These are phyloP conservation scores for Ophiostoma montium DNA, from an alignment of 2,329 filamentous ascomycete species.

Conservation along the genomic window DNA sequence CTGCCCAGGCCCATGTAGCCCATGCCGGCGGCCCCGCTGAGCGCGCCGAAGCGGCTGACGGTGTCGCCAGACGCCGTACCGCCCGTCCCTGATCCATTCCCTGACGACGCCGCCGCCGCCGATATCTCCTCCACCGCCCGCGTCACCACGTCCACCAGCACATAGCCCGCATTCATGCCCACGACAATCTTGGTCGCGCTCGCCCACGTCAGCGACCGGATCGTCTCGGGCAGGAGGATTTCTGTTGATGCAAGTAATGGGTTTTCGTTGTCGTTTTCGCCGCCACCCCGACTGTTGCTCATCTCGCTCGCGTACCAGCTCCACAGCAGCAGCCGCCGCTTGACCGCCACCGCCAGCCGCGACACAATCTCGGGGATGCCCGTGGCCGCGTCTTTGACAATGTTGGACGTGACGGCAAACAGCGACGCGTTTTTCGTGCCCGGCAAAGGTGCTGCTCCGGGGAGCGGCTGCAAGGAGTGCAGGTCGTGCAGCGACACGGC, in stretches of 20 bases:
- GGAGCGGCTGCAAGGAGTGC: slow-evolving; percentile 63
- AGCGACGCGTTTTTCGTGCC: slow-evolving; percentile 78
- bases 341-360: slow-evolving; percentile 79
- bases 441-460: slow-evolving; percentile 49
- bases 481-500: slow-evolving; percentile 83
- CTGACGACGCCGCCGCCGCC: slow-evolving; percentile 37
- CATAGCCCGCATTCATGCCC: slow-evolving; percentile 83
- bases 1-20: slow-evolving; percentile 91
- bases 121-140: slow-evolving; percentile 63
- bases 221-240: slow-evolving; percentile 64
- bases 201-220: slow-evolving; percentile 85
- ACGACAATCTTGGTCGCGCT: slow-evolving; percentile 75
- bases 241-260: slow-evolving; percentile 56
- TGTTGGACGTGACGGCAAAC: slow-evolving; percentile 91
- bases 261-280: neutral
- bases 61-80: neutral
- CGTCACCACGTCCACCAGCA: slow-evolving; percentile 72
- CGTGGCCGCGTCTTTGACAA: slow-evolving; percentile 75
- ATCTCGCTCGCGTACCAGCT: slow-evolving; percentile 94
- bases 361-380: slow-evolving; percentile 90
- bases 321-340: slow-evolving; percentile 80
- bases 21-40: slow-evolving; percentile 72
- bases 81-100: slow-evolving; percentile 34
- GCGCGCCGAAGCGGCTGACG: slow-evolving; percentile 57
- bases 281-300: slow-evolving; percentile 19